Percentiles rank a stretch among this genome's conserved stretches.
Evolutionary conservation across 2,329 filamentous ascomycete genomes (phyloP).

Genomic region (Pseudogymnoascus sp.): DNA sequence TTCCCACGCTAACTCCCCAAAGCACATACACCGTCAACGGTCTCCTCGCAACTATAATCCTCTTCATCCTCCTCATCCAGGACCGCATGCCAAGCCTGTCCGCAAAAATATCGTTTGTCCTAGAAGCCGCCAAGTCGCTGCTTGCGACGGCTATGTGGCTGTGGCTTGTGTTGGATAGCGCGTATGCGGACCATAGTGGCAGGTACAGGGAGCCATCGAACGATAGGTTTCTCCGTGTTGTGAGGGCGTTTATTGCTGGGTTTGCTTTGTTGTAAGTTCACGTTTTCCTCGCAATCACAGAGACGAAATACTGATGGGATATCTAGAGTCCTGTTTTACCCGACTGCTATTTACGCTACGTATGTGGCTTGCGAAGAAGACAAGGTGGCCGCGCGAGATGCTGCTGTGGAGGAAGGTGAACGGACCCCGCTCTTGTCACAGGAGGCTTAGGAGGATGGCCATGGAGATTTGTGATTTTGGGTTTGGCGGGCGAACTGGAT

Average conservation of each 20-base stretch:
- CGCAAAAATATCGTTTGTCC: slow-evolving; percentile 13
- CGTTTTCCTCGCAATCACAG: neutral
- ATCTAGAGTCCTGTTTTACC: slow-evolving; percentile 19
- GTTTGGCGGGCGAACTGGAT: neutral
- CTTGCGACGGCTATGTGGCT: slow-evolving; percentile 22
- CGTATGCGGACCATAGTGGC: slow-evolving; percentile 10
- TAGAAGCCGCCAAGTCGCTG: slow-evolving; percentile 20
- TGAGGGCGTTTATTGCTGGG: slow-evolving; percentile 18
- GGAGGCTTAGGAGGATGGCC: neutral
- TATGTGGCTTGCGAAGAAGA: neutral
- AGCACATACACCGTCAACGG: slow-evolving; percentile 16
- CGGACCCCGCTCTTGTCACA: neutral
- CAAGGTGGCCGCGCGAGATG: neutral
- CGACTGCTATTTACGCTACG: slow-evolving; percentile 18
- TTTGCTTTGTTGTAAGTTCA: slow-evolving; percentile 22
- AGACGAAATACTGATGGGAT: neutral
- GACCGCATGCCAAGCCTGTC: slow-evolving; percentile 14
- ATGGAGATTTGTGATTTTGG: neutral
- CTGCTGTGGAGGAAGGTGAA: neutral
- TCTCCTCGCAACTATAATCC: slow-evolving; percentile 20
- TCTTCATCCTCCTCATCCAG: slow-evolving; percentile 22
- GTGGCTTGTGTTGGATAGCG: slow-evolving; percentile 22
- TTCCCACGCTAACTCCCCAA: neutral
- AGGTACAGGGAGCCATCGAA: neutral
- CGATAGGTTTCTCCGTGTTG: slow-evolving; percentile 14